Percentiles rank a stretch among this genome's conserved stretches.
These are phyloP conservation scores for Magnolia kwangsiensis DNA, from an alignment of 164 flowering plant genomes.

Conservation along the genomic window DNA sequence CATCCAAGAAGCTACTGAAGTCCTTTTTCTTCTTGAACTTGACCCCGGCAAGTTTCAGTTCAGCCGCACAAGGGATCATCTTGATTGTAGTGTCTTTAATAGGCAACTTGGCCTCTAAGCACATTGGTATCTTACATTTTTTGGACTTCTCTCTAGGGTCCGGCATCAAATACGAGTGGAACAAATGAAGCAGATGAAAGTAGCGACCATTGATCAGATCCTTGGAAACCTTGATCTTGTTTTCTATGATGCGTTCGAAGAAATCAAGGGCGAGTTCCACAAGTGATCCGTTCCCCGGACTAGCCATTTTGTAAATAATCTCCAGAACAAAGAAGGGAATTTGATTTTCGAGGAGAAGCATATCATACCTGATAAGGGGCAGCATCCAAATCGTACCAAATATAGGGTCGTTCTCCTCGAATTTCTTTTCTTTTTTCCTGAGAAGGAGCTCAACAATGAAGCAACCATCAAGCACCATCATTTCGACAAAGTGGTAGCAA, in stretches of 20 bases:
- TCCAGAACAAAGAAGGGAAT: slow-evolving; percentile 11
- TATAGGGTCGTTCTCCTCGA: too few species aligned
- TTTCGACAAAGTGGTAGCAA: too few species aligned
- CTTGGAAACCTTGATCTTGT: too few species aligned
- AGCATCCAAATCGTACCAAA: too few species aligned
- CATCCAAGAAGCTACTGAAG: not conserved
- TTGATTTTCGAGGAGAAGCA: slow-evolving; percentile 19
- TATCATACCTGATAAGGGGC: not conserved
- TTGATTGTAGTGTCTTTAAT: not conserved
- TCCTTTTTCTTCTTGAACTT: not conserved
- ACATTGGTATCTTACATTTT: not conserved
- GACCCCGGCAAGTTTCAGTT: not conserved
- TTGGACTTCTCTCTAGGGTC: not conserved
- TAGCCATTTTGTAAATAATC: slow-evolving; percentile 1
- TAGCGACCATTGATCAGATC: not conserved
- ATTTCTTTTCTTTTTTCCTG: too few species aligned
- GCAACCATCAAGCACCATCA: too few species aligned
- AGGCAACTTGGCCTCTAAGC: not conserved
- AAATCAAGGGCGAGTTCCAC: slow-evolving; percentile 3
- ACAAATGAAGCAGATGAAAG: slow-evolving; percentile 8
- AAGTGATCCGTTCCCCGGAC: not conserved
- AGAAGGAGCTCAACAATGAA: too few species aligned
- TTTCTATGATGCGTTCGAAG: not conserved
- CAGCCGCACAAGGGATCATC: not conserved
- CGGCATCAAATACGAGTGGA: not conserved